Evolutionary conservation across 805 yeast genomes (phyloP), one percentile per base, ranked within the genome.

Genomic region (Yarrowia hollandica): DNA sequence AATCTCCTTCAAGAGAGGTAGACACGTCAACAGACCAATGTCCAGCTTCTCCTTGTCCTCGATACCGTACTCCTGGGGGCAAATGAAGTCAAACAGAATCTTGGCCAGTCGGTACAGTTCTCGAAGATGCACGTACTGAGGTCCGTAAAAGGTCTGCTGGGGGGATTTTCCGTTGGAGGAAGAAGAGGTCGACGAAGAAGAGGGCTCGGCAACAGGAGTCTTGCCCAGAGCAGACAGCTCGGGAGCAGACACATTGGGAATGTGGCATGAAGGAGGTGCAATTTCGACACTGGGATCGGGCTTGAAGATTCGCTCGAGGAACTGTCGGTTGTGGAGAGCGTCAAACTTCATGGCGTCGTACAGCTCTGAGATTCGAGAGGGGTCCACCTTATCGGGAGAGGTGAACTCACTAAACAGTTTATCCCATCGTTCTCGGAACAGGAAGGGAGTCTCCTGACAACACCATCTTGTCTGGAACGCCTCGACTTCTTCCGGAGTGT

Each of bases 261-360:
- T 63, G 16, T 65, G 64, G 33, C 54, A 59, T 8, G 39, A 60
- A 5, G 68, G 65, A 19, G 67, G 67, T 34, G 60, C 64, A 37
- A 65, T 41, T 54, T 16, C 68, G 75, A 73, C 73, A 11, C 65
- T 61, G 10, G 70, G 68, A 41, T 77, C 79, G 37, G 89, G 90
- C 46, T 85, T 79, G 69, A 94, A 94, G 5, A 92, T 85, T 64
- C 83, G 83, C 69, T 87, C 89, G 70, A 94, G 75, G 69, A 94
- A 94, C 30, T 86, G 87, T 60, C 99, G 79, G 71, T 94, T 94
- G 72, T 94, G 99, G 59, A 94, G 78, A 7, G 98, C 99, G 74
- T 94, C 99, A 70, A 88, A 94, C 72, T 94, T 94, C 97, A 94
- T 92, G 1, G 99, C 92, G 73, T 94, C 99, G 69, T 94, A 94